These are phyloP conservation scores for Carex pumila DNA, from an alignment of 176 grass and related monocot genomes.

Conservation along the genomic window DNA sequence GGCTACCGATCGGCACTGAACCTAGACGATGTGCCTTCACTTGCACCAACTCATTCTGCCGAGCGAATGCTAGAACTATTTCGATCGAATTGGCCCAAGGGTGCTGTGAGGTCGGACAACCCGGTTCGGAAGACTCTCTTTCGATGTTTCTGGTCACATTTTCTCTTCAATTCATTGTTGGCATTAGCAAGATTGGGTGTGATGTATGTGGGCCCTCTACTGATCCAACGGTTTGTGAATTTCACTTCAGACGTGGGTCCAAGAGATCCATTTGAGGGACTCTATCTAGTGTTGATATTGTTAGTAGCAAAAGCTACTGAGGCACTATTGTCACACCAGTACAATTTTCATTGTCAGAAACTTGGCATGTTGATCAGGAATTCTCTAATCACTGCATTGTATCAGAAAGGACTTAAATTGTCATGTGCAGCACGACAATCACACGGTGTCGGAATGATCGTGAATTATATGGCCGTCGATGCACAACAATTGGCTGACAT, in stretches of 20 bases:
- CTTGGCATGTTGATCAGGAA: conserved; percentile 85
- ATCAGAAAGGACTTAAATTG: conserved; percentile 70
- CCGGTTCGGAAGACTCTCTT: conserved; percentile 62
- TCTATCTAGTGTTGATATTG: conserved; percentile 45
- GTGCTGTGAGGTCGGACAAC: conserved; percentile 31
- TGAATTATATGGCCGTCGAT: conserved; percentile 99
- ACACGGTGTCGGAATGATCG: conserved; percentile 89
- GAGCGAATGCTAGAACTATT: conserved; percentile 71
- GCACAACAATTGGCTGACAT: conserved; percentile 96
- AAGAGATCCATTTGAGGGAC: conserved; percentile 24
- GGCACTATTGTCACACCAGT: conserved; percentile 77
- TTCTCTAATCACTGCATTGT: conserved; percentile 77
- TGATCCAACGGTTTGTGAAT: conserved; percentile 84
- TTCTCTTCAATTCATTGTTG: conserved; percentile 55
- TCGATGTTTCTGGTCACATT: conserved; percentile 58
- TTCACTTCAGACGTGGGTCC: conserved; percentile 18
- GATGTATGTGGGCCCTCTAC: conserved; percentile 80
- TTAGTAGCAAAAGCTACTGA: conserved; percentile 66
- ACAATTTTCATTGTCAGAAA: conserved; percentile 99
- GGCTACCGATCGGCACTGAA: conserved; percentile 44
- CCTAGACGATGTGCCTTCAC: conserved; percentile 53
- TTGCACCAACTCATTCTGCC: conserved; percentile 45
- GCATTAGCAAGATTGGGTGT: conserved; percentile 50
- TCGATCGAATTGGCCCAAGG: conserved; percentile 42
- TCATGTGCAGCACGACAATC: conserved; percentile 67